phyloP scores from a whole-genome alignment of 495 filamentous ascomycete species.

The Penicillium subrubescens region DNA sequence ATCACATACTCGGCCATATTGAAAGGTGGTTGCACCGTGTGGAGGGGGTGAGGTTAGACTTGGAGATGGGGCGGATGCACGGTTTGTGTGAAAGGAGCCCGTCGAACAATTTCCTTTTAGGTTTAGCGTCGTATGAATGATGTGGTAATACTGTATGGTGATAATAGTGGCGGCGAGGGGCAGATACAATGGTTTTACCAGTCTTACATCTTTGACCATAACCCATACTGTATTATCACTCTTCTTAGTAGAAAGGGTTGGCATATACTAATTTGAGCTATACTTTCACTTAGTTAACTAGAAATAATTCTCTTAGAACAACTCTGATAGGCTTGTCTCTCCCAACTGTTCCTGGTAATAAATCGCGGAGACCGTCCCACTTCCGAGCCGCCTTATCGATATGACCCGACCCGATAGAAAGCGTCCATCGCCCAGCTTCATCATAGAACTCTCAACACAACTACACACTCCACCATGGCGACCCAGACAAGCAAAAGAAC shows the following conservation, averaged over 20 bases:
- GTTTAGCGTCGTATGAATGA: constrained; percentile 22
- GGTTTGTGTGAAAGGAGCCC: constrained; percentile 50
- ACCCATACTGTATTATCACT: not conserved
- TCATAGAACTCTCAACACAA: not conserved
- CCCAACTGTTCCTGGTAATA: not conserved
- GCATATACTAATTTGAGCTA: too few species aligned
- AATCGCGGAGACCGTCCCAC: constrained; percentile 15
- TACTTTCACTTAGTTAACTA: not conserved
- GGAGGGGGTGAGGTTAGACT: constrained; percentile 23
- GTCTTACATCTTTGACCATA: too few species aligned
- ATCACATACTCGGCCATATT: constrained; percentile 51
- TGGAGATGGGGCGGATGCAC: constrained; percentile 27
- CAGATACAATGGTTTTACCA: constrained; percentile 19
- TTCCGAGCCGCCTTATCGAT: constrained; percentile 15
- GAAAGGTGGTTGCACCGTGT: constrained; percentile 35
- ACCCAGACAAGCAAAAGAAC: constrained; percentile 22
- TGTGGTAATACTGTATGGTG: constrained; percentile 5
- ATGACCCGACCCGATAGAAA: constrained; percentile 11
- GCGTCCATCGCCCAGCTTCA: not conserved
- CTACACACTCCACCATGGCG: constrained; percentile 10
- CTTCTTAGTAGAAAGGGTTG: not conserved
- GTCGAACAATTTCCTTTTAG: constrained; percentile 25
- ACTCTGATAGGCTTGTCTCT: not conserved
- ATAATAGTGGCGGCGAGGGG: constrained; percentile 11
- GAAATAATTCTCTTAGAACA: not conserved